Evolutionary conservation across 2,329 filamentous ascomycete genomes (phyloP).

Genomic region (Aspergillus candidus): DNA sequence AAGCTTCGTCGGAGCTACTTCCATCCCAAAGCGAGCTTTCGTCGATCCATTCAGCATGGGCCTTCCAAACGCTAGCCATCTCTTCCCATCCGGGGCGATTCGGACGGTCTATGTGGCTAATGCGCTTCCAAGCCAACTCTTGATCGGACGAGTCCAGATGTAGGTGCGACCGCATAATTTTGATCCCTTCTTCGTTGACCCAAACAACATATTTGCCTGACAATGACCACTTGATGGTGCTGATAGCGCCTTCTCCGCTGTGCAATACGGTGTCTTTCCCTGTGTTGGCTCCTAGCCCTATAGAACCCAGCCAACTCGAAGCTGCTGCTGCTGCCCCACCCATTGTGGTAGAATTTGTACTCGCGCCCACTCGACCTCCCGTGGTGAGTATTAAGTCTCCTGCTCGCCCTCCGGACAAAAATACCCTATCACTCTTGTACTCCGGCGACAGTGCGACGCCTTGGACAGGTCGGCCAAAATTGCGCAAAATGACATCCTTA

Average conservation of each 20-base stretch:
- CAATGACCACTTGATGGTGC: slow-evolving; percentile 87
- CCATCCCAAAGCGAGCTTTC: slow-evolving; percentile 71
- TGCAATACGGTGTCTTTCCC: slow-evolving; percentile 85
- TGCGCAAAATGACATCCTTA: slow-evolving; percentile 84
- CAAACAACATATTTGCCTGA: slow-evolving; percentile 90
- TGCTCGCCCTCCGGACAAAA: slow-evolving; percentile 83
- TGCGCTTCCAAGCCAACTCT: slow-evolving; percentile 87
- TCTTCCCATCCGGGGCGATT: slow-evolving; percentile 86
- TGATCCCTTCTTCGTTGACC: slow-evolving; percentile 95
- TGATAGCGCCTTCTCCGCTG: slow-evolving; percentile 85
- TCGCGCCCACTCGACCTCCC: slow-evolving; percentile 71
- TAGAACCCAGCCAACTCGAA: slow-evolving; percentile 83
- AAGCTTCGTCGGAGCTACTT: slow-evolving; percentile 42
- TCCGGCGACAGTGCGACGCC: slow-evolving; percentile 91
- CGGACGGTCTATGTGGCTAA: slow-evolving; percentile 85
- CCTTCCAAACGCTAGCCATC: slow-evolving; percentile 95
- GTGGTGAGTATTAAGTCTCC: slow-evolving; percentile 82
- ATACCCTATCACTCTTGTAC: slow-evolving; percentile 81
- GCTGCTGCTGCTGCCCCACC: slow-evolving; percentile 68
- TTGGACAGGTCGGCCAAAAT: slow-evolving; percentile 89
- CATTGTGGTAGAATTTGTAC: slow-evolving; percentile 77
- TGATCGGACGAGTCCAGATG: slow-evolving; percentile 68
- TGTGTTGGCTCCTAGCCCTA: slow-evolving; percentile 70
- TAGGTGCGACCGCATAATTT: slow-evolving; percentile 89
- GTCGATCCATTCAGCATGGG: slow-evolving; percentile 87